Percentiles rank a stretch among this genome's conserved stretches.
phyloP scores from a whole-genome alignment of 257 asterid species.

The Euphrasia confusa region DNA sequence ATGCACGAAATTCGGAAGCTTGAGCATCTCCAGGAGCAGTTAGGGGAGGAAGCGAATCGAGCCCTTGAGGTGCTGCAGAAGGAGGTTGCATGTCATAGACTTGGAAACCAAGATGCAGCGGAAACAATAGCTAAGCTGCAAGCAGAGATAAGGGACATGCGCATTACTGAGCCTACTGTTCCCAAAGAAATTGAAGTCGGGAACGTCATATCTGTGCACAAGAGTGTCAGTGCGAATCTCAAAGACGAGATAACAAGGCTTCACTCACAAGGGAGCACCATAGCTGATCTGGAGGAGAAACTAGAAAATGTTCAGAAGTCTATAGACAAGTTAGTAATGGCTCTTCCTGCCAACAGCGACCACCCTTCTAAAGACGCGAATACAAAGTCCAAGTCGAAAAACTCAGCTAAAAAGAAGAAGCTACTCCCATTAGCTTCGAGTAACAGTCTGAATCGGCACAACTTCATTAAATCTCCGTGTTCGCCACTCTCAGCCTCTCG shows the following conservation, averaged over 20 bases:
- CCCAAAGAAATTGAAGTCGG: constrained; percentile 56
- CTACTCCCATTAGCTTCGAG: constrained; percentile 68
- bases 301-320: constrained; percentile 92
- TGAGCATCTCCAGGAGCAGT: constrained; percentile 97
- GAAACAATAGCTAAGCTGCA: constrained; percentile 93
- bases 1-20: constrained; percentile 93
- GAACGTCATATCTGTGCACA: constrained; percentile 51
- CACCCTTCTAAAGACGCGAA: constrained; percentile 43
- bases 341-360: constrained; percentile 60
- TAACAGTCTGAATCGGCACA: constrained; percentile 60
- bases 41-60: constrained; percentile 87
- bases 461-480: constrained; percentile 77
- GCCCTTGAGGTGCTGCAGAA: constrained; percentile 93
- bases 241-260: constrained; percentile 93
- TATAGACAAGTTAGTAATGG: constrained; percentile 80
- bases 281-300: constrained; percentile 87
- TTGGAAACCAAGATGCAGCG: constrained; percentile 96
- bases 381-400: constrained; percentile 48
- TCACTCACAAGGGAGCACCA: constrained; percentile 90
- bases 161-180: constrained; percentile 38
- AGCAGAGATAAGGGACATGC: constrained; percentile 83
- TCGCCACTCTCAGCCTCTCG: constrained; percentile 71
- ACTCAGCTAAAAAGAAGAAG: constrained; percentile 63
- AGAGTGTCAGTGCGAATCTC: constrained; percentile 87
- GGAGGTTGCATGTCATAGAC: constrained; percentile 90